These are phyloP conservation scores for Cajanus cajan DNA, from an alignment of 306 rosid genomes.

Conservation along the genomic window DNA sequence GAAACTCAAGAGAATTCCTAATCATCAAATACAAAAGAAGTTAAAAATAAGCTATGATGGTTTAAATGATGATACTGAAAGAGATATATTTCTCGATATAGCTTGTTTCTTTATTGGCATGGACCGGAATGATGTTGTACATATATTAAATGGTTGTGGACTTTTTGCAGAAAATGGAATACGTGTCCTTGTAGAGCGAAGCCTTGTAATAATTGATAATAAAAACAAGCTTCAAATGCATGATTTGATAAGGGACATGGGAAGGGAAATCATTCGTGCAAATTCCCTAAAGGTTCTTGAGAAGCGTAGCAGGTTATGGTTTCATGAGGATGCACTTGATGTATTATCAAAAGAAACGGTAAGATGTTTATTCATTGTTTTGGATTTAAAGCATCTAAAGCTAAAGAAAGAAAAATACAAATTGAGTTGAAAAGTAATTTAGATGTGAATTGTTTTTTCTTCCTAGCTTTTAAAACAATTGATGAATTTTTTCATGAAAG, in stretches of 20 bases:
- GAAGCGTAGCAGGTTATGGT: slow-evolving; percentile 23
- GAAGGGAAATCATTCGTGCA: slow-evolving; percentile 18
- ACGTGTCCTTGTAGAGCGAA: background rate
- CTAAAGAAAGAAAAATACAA: background rate
- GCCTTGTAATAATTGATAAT: background rate
- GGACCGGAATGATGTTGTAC: background rate
- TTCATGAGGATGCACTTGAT: background rate
- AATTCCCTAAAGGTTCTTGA: background rate
- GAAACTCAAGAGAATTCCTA: slow-evolving; percentile 8
- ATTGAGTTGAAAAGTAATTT: background rate
- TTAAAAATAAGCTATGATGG: slow-evolving; percentile 24
- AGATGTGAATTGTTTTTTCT: background rate
- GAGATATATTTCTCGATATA: slow-evolving; percentile 28
- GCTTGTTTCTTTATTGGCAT: slow-evolving; percentile 25
- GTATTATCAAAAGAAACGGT: slow-evolving; percentile 3
- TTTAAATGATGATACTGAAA: background rate
- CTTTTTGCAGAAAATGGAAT: background rate
- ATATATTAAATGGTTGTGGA: background rate
- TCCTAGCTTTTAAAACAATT: background rate
- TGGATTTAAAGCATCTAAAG: background rate
- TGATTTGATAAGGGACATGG: slow-evolving; percentile 25
- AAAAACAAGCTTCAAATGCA: slow-evolving; percentile 30
- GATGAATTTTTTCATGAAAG: background rate
- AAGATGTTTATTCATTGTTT: background rate
- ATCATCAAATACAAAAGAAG: background rate